A percentile compares a stretch with the other conserved stretches of the same genome.
Evolutionary conservation across 2,329 filamentous ascomycete genomes (phyloP).

Genomic region (Colletotrichum musicola): DNA sequence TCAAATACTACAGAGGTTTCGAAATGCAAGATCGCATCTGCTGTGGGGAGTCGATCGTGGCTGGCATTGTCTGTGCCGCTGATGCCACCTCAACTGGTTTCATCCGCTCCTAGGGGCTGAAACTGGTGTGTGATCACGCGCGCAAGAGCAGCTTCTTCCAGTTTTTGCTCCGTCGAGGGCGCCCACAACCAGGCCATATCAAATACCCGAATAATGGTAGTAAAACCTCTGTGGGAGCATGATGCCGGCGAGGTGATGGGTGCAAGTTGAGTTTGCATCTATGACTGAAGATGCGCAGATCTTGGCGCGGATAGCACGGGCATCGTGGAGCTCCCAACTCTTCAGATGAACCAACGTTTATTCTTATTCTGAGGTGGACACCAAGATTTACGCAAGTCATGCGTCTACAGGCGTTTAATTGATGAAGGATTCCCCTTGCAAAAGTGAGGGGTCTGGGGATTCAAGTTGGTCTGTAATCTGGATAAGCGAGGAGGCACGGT

Average conservation of each 20-base stretch:
- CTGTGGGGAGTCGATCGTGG: background rate
- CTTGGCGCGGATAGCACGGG: background rate
- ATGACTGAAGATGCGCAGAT: slow-evolving; percentile 6
- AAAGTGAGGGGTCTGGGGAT: background rate
- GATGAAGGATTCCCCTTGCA: background rate
- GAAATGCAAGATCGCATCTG: background rate
- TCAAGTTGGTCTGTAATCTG: background rate
- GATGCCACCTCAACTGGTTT: slow-evolving; percentile 23
- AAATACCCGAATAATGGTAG: background rate
- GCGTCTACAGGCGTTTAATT: background rate
- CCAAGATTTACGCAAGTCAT: background rate
- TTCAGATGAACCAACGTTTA: slow-evolving; percentile 17
- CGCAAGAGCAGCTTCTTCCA: slow-evolving; percentile 20
- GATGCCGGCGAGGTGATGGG: background rate
- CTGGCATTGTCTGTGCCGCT: background rate
- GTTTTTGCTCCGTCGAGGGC: background rate
- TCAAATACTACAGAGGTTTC: slow-evolving; percentile 28
- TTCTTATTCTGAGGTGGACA: background rate
- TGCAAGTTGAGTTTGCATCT: background rate
- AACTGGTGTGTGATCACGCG: slow-evolving; percentile 15
- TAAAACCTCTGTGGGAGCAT: background rate
- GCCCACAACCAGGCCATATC: slow-evolving; percentile 2
- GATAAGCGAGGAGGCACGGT: background rate
- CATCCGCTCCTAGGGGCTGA: slow-evolving; percentile 28
- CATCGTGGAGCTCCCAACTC: background rate